Percentiles rank a stretch among this genome's conserved stretches.
Conservation (phyloP, 2,329 filamentous ascomycete species). For the Xylariomycetidae sp. region DNA sequence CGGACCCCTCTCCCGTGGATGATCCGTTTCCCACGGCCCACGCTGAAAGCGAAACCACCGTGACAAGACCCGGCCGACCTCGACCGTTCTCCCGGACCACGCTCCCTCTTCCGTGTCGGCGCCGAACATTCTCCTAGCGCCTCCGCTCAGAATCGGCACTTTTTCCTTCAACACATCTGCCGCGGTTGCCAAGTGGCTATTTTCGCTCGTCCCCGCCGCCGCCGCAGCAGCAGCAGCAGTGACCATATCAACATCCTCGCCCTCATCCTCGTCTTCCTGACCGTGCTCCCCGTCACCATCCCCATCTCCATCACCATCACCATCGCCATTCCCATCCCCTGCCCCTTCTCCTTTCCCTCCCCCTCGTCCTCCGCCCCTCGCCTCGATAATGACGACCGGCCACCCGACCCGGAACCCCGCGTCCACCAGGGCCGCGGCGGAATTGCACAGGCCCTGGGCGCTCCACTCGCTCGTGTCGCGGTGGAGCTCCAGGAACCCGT, state of each 20-base stretch:
- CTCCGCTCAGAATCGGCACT: constrained; percentile 59
- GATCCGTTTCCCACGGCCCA: constrained; percentile 29
- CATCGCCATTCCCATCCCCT: constrained; percentile 13
- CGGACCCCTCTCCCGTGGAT: background rate
- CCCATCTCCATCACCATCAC: constrained; percentile 17
- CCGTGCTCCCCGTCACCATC: background rate
- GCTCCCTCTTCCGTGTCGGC: constrained; percentile 41
- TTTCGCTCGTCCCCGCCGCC: too few species aligned
- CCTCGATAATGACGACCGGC: constrained; percentile 44
- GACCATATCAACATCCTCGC: background rate
- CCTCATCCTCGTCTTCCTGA: background rate
- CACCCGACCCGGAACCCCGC: constrained; percentile 44
- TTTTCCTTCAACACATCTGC: constrained; percentile 44
- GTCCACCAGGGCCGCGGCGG: constrained; percentile 60
- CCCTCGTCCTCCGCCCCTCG: constrained; percentile 18
- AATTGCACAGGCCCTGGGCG: constrained; percentile 64
- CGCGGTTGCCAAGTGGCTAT: too few species aligned
- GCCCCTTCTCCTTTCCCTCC: constrained; percentile 5
- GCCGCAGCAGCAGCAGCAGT: constrained; percentile 2
- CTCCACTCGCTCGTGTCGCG: constrained; percentile 69
- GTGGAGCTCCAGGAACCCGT: constrained; percentile 63
- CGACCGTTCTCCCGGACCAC: constrained; percentile 56
- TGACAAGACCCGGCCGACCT: constrained; percentile 51
- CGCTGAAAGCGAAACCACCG: constrained; percentile 60
- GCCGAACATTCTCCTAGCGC: constrained; percentile 36